A percentile compares a stretch with the other conserved stretches of the same genome.
Conservation (phyloP, 2,329 filamentous ascomycete genomes). For the Nannizziopsis barbatae region DNA sequence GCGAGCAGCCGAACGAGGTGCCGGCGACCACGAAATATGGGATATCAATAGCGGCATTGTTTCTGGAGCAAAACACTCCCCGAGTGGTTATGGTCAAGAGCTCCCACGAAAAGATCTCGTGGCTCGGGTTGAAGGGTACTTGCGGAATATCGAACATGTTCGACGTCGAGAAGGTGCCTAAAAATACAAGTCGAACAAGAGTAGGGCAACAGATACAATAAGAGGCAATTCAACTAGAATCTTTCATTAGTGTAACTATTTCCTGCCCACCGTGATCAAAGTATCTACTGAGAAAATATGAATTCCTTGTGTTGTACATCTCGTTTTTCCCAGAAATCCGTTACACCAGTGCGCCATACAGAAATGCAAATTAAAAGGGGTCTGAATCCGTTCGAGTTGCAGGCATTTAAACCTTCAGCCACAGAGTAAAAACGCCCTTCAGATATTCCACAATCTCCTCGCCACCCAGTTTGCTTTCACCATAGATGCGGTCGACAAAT, state of each 20-base stretch:
- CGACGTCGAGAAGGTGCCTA: not conserved
- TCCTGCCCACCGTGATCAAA: conserved; percentile 5
- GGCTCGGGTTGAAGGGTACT: conserved; percentile 27
- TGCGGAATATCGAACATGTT: conserved; percentile 21
- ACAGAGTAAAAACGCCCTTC: conserved; percentile 68
- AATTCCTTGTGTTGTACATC: conserved; percentile 11
- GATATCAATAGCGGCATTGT: conserved; percentile 40
- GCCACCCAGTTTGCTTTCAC: conserved; percentile 86
- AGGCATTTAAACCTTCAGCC: conserved; percentile 56
- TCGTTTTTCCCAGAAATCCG: conserved; percentile 6
- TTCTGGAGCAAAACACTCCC: conserved; percentile 39
- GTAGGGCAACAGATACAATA: not conserved
- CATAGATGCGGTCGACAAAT: conserved; percentile 91
- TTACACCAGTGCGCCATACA: conserved; percentile 13
- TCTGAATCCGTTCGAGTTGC: conserved; percentile 5
- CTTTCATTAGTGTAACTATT: conserved; percentile 8
- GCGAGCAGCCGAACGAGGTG: conserved; percentile 27
- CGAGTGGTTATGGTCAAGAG: conserved; percentile 39
- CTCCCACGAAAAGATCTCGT: conserved; percentile 28
- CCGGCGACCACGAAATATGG: conserved; percentile 32
- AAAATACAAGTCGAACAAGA: not conserved
- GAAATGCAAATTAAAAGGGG: conserved; percentile 14
- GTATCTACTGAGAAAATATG: conserved; percentile 10
- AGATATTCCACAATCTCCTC: conserved; percentile 96
- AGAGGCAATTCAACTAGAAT: not conserved